Base-by-base conservation (phyloP, 2,329 filamentous ascomycete species). In the Penicillium crustosum region DNA sequence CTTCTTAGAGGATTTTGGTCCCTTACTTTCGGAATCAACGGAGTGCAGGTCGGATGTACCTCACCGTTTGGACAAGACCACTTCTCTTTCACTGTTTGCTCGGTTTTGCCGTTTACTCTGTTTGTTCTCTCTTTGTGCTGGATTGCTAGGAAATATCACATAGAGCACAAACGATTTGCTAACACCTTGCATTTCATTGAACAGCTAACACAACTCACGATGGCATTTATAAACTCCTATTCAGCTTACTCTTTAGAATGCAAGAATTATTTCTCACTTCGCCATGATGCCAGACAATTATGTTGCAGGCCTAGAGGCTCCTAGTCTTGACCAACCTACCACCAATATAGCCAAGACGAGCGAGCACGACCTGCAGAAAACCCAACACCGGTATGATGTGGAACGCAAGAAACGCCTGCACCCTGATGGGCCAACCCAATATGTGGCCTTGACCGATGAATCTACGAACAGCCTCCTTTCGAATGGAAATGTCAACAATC, bases 371-470 rank as follows among this genome's bases (percentile, higher is more conserved):
- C 5, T 45, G 1, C 15, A 33, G 13, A 39, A 31, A 10, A 31
- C 19, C 33, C 39, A 25, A 17, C 6, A 9, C n/a, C 33, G 25
- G 21, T 56, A 56, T 53, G 49, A 56, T 2, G 21, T 3, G 10
- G 54, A 56, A 21, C 48, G 48, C 1, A 23, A 53, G 19, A 56
- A 44, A 31, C 33, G 54, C 21, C 27, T 44, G 10, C 41, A 41
- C 9, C 33, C 54, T 4, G 54, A 52, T 2, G 48, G 54, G 2
- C 23, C 19, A 6, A 6, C 33, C 7, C 54, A 56, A 31, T 56
- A 56, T 42, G 33, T 51, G 3, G 23, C 15, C 9, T 45, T 38
- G 17, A 21, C 17, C 8, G 25, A 41, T 29, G 21, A 19, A 17
- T 2, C n/a, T 7, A 13, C 43, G 23, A 42, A 19, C 6, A 41